phyloP scores from a whole-genome alignment of 1,139 yeast species.

The Taphrina wiesneri region DNA sequence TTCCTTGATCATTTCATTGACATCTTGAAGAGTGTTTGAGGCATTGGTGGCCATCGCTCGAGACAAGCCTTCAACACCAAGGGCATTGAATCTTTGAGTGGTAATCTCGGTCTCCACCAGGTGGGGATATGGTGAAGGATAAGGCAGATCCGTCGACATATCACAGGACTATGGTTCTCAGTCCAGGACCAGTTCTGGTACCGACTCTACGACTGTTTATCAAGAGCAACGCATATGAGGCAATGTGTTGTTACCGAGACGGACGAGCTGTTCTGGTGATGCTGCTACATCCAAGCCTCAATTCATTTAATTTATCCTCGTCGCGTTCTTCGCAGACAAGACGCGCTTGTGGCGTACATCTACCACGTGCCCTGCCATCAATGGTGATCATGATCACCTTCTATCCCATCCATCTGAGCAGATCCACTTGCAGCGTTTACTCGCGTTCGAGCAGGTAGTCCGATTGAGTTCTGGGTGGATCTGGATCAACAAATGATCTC shows the following conservation, averaged over 20 bases:
- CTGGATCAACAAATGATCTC: too few relatives aligned
- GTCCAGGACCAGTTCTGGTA: not conserved
- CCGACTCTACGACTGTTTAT: not conserved
- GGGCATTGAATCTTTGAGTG: not conserved
- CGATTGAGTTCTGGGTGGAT: too few relatives aligned
- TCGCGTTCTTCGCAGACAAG: not conserved
- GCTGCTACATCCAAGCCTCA: not conserved
- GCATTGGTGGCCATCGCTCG: not conserved
- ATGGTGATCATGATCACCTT: too few relatives aligned
- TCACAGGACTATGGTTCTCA: not conserved
- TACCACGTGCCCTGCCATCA: too few relatives aligned
- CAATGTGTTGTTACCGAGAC: not conserved
- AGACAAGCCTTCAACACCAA: not conserved
- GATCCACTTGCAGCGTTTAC: too few relatives aligned
- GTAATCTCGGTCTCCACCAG: not conserved
- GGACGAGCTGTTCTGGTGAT: not conserved
- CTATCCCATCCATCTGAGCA: too few relatives aligned
- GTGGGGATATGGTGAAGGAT: constrained; percentile 1
- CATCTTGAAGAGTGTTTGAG: not conserved
- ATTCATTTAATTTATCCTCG: not conserved
- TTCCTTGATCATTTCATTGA: not conserved
- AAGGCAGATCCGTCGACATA: constrained; percentile 9
- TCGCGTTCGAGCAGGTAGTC: too few relatives aligned
- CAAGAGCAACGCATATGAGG: not conserved
- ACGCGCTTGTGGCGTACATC: too few relatives aligned